Evolutionary conservation across 345 rosid genomes (phyloP), one percentile per base, ranked within the genome.

Genomic region (Aurinia saxatilis): DNA sequence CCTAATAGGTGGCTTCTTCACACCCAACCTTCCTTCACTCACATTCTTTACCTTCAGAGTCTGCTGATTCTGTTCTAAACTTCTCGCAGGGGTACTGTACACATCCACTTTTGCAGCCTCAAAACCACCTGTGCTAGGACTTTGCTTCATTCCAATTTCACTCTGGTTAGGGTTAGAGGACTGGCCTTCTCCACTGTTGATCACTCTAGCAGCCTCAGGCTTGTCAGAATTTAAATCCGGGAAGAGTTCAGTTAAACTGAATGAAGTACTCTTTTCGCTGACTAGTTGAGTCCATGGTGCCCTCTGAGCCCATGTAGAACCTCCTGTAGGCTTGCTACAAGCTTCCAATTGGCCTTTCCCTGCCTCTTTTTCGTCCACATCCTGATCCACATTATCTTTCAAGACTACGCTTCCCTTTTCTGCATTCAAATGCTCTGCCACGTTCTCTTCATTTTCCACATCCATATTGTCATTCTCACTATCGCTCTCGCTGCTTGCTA

Each of bases 251-350:
- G 82, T 72, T 60, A 93, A 73, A 69, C 90, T 90, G 71, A 93
- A 87, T 15, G 85, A 70, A 61, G 56, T 77, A 33, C 33, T 71
- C 30, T 67, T 73, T 50, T 78, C 76, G 50, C 68, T 57, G 45
- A 90, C 78, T 79, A 93, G 68, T 70, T 93, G 91, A 49, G 86
- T 81, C 99, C 99, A 93, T 14, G 99, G 77, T 27, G 80, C 81
- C 53, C 79, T 75, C 52, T 90, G 84, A 61, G 79, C 82, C 99
- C 99, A 93, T 31, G 84, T 73, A 44, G 81, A 65, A 55, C 95
- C 87, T 73, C 83, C 81, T 66, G 87, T 78, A 4, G 82, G 54
- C 50, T 74, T 81, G 50, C 17, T 73, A 31, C 55, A 57, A 55
- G 73, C 53, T 47, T 76, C 67, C 19, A 25, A 1, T 13, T 10